Conservation (phyloP, 2,329 filamentous ascomycete species). For the Fusarium sp. region DNA sequence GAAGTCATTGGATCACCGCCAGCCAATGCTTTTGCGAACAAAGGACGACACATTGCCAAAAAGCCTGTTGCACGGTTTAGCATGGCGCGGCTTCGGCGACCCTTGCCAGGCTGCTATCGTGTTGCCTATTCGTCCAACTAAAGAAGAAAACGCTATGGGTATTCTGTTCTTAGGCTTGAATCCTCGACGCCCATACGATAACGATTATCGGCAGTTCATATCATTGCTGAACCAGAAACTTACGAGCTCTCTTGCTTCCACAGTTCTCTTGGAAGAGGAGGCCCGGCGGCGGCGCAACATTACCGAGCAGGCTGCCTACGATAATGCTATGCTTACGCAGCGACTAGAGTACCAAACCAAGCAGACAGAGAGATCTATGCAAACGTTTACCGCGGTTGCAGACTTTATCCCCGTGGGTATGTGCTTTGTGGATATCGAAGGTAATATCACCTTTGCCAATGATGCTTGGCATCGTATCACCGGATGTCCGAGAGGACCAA, state of each 20-base stretch:
- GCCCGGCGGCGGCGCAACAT: slow-evolving; percentile 62
- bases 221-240: slow-evolving; percentile 64
- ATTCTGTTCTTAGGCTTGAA: slow-evolving; percentile 77
- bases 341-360: slow-evolving; percentile 67
- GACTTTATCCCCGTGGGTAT: slow-evolving; percentile 80
- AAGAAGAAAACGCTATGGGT: slow-evolving; percentile 71
- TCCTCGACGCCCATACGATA: slow-evolving; percentile 75
- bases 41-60: slow-evolving; percentile 65
- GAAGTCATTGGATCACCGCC: slow-evolving; percentile 49
- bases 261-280: slow-evolving; percentile 76
- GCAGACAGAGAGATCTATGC: slow-evolving; percentile 63
- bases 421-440: slow-evolving; percentile 73
- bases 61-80: slow-evolving; percentile 66
- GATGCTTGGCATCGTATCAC: slow-evolving; percentile 69
- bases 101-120: slow-evolving; percentile 72
- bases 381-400: slow-evolving; percentile 74
- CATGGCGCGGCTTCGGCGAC: slow-evolving; percentile 72
- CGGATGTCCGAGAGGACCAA: slow-evolving; percentile 51
- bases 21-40: slow-evolving; percentile 53
- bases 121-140: slow-evolving; percentile 73
- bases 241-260: slow-evolving; percentile 74
- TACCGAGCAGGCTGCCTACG: slow-evolving; percentile 69
- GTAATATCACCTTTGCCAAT: slow-evolving; percentile 76
- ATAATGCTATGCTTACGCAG: slow-evolving; percentile 72
- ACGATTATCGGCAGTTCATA: slow-evolving; percentile 76